A percentile compares a stretch with the other conserved stretches of the same genome.
Conservation (phyloP, 1,284 basidiomycete species). For the Kwoniella shivajii region DNA sequence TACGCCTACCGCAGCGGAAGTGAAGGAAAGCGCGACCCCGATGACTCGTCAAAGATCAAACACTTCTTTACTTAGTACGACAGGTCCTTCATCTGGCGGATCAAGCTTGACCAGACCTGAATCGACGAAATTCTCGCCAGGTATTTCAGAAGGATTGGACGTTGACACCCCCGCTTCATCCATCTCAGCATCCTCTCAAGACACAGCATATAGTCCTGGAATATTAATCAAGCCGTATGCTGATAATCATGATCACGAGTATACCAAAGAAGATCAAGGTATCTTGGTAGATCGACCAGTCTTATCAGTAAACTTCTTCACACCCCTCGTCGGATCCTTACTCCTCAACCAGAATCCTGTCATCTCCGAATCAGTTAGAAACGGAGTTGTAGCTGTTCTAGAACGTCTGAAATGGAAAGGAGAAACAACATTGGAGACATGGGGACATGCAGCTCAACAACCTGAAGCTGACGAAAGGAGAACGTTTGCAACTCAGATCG, state of each 20-base stretch:
- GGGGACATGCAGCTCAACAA: conserved; percentile 30
- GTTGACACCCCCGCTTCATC: conserved; percentile 26
- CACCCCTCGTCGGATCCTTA: conserved; percentile 84
- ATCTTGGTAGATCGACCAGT: conserved; percentile 52
- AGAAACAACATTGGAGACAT: conserved; percentile 38
- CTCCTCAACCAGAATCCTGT: conserved; percentile 76
- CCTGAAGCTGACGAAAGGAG: conserved; percentile 30
- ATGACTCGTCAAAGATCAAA: conserved; percentile 10
- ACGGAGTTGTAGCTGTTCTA: conserved; percentile 76
- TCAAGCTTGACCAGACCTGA: conserved; percentile 18
- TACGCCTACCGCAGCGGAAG: conserved; percentile 27
- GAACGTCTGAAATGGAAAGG: conserved; percentile 53
- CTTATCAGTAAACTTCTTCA: conserved; percentile 83
- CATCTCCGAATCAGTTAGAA: conserved; percentile 73
- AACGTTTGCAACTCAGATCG: conserved; percentile 48
- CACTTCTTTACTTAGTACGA: conserved; percentile 7
- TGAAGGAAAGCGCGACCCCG: conserved; percentile 9
- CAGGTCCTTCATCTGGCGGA: conserved; percentile 19
- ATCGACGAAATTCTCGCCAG: conserved; percentile 5
- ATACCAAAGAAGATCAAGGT: conserved; percentile 21
- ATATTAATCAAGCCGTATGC: conserved; percentile 23
- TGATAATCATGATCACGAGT: conserved; percentile 20
- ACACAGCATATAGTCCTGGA: conserved; percentile 26
- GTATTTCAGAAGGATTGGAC: conserved; percentile 5
- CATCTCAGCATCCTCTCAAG: conserved; percentile 19